These are phyloP conservation scores for Leishmania braziliensis DNA, from an alignment of 208 protist species.

Conservation along the genomic window DNA sequence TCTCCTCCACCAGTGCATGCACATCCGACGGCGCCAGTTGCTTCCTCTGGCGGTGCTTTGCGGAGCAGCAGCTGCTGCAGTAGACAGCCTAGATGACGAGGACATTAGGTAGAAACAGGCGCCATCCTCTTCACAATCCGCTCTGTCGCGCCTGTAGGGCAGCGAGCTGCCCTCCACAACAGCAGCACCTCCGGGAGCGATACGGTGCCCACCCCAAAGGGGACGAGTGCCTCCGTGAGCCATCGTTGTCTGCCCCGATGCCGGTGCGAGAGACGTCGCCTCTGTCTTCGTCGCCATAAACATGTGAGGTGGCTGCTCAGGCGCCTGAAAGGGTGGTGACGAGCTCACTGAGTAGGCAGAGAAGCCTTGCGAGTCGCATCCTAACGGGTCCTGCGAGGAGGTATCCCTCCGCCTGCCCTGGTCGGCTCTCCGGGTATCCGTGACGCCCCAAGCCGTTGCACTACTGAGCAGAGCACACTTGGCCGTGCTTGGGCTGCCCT, in stretches of 20 bases:
- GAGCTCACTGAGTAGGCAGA: background rate
- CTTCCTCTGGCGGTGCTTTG: background rate
- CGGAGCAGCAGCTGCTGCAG: background rate
- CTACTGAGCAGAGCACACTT: too few species aligned
- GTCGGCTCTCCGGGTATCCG: background rate
- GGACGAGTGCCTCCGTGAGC: background rate
- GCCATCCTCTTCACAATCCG: background rate
- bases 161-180: background rate
- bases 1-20: background rate
- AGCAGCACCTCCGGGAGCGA: background rate
- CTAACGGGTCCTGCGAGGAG: background rate
- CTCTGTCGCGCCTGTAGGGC: background rate
- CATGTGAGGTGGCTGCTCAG: background rate
- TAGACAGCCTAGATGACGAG: background rate
- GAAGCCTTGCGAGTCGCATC: too few species aligned
- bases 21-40: background rate
- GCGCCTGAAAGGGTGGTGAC: background rate
- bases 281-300: background rate
- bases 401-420: background rate
- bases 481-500: background rate
- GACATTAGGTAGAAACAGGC: background rate
- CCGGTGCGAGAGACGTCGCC: background rate
- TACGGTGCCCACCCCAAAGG: background rate
- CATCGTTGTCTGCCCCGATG: background rate
- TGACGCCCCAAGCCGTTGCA: background rate